Conservation (phyloP, 139 green algal genomes). For the Tetraselmis striata region DNA sequence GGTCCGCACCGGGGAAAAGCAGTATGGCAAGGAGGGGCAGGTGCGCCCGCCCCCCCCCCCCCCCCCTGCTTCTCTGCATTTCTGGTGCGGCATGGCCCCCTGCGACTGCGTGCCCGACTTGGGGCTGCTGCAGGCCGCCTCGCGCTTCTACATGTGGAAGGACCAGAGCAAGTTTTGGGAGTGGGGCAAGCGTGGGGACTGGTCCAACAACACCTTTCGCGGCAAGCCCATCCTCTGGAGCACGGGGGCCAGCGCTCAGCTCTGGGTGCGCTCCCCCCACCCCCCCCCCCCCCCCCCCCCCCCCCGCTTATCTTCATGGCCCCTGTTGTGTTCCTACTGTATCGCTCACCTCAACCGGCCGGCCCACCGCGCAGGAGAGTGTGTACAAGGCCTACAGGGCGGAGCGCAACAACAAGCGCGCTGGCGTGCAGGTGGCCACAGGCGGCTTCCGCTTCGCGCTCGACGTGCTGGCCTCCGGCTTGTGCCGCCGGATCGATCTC, state of each 20-base stretch:
- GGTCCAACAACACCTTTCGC: background rate
- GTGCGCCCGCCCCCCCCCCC: too few relatives aligned
- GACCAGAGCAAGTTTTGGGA: constrained; percentile 9
- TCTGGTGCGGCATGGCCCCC: too few relatives aligned
- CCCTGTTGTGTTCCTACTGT: too few relatives aligned
- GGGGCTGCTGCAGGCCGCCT: constrained; percentile 6
- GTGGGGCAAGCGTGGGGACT: constrained; percentile 1
- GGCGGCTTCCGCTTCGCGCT: background rate
- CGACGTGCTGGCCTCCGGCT: background rate
- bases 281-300: too few relatives aligned
- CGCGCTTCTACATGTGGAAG: constrained; percentile 22
- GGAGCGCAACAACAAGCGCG: background rate
- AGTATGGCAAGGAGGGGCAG: background rate
- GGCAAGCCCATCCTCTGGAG: background rate
- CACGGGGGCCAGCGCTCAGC: background rate
- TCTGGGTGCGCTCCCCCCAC: too few relatives aligned
- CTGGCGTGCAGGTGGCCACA: background rate
- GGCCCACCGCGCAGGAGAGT: too few relatives aligned
- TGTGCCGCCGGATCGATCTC: background rate
- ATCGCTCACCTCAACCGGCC: too few relatives aligned
- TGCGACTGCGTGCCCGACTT: constrained; percentile 8
- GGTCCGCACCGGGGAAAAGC: background rate
- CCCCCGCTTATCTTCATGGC: too few relatives aligned
- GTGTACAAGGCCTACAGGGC: background rate
- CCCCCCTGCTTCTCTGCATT: too few relatives aligned